These are phyloP conservation scores for Achaetomiella virescens DNA, from an alignment of 495 filamentous ascomycete genomes.

Conservation along the genomic window DNA sequence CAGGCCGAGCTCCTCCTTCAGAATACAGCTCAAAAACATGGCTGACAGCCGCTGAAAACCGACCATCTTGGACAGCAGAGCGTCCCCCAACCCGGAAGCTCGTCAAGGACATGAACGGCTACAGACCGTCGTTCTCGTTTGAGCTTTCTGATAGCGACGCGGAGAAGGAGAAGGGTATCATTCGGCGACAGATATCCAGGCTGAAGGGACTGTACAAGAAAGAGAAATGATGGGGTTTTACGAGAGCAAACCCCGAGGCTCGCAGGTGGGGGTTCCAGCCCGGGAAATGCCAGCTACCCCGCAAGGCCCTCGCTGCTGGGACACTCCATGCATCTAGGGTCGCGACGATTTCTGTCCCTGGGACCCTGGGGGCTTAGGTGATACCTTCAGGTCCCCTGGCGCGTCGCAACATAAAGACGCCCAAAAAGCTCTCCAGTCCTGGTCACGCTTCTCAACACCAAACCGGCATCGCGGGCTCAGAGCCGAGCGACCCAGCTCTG, in stretches of 20 bases:
- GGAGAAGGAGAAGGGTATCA: conserved; percentile 22
- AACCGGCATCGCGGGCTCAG: background rate
- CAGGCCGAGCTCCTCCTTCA: background rate
- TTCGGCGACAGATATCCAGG: conserved; percentile 22
- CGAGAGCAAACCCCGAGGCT: background rate
- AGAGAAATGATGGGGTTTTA: conserved; percentile 8
- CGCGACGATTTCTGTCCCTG: too few relatives aligned
- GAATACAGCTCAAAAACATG: conserved; percentile 16
- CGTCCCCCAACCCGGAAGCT: conserved; percentile 26
- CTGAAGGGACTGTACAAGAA: conserved; percentile 25
- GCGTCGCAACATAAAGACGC: too few relatives aligned
- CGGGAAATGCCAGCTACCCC: too few relatives aligned
- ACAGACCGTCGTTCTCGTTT: conserved; percentile 22
- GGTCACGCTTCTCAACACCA: background rate
- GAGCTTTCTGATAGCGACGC: conserved; percentile 25
- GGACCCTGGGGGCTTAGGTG: too few relatives aligned
- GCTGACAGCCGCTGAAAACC: conserved; percentile 20
- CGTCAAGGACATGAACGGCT: conserved; percentile 26
- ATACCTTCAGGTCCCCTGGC: too few relatives aligned
- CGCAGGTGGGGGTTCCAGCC: background rate
- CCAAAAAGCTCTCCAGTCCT: background rate
- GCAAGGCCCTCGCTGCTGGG: too few relatives aligned
- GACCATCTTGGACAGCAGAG: conserved; percentile 18
- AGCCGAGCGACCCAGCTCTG: background rate
- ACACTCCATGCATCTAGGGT: too few relatives aligned